These are phyloP conservation scores for Trichoderma asperelloides DNA, from an alignment of 495 filamentous ascomycete species.

Conservation along the genomic window DNA sequence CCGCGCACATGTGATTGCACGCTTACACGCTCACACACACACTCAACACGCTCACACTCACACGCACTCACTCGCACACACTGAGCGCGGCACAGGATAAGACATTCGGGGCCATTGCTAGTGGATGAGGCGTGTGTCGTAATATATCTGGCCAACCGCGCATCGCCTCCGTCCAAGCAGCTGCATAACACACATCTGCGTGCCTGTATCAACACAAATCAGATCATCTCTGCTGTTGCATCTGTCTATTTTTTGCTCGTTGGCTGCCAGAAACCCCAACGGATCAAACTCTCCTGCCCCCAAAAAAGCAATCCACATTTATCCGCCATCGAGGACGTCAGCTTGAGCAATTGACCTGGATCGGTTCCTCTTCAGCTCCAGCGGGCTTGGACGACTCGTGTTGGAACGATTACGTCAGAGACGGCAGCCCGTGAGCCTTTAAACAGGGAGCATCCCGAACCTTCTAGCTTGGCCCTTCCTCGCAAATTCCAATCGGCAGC, in stretches of 20 bases:
- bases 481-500: not conserved
- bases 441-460: not conserved
- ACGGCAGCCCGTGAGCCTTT: not conserved
- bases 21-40: not conserved
- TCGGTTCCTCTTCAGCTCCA: not conserved
- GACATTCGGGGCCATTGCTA: not conserved
- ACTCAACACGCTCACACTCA: not conserved
- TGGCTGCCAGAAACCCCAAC: not conserved
- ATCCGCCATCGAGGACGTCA: slow-evolving; percentile 7
- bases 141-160: not conserved
- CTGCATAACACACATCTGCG: not conserved
- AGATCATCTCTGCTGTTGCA: not conserved
- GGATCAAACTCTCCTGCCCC: not conserved
- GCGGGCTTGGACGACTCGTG: not conserved
- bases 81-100: too few relatives aligned
- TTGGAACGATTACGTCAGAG: not conserved
- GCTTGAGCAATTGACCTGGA: not conserved
- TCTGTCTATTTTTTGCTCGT: not conserved
- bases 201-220: not conserved
- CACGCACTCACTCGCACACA: too few relatives aligned
- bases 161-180: not conserved
- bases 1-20: not conserved
- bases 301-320: not conserved
- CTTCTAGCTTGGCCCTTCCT: not conserved
- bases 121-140: not conserved